Evolutionary conservation across 768 basidiomycete species (phyloP).

Genomic region (Leucogyrophana mollusca): DNA sequence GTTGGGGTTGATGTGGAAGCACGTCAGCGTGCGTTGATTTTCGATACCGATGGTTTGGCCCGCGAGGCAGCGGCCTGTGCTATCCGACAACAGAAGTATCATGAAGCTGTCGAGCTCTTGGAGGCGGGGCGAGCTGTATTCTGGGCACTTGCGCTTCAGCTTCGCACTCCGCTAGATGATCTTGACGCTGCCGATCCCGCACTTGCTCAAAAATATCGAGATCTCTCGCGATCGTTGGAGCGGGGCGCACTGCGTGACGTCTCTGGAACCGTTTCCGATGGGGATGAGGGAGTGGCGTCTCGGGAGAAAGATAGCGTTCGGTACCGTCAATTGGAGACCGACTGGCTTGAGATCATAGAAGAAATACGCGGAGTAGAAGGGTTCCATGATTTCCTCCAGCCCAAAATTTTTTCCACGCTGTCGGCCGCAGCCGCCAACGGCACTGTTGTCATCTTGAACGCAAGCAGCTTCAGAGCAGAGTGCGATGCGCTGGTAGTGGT

Average conservation of each 20-base stretch:
- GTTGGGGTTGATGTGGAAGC: too few species aligned
- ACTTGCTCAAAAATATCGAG: too few species aligned
- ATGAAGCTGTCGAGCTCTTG: slow-evolving; percentile 27
- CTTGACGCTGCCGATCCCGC: slow-evolving; percentile 18
- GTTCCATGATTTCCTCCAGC: slow-evolving; percentile 30
- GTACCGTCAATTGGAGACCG: slow-evolving; percentile 19
- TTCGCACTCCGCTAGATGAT: slow-evolving; percentile 22
- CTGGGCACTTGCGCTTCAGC: slow-evolving; percentile 32
- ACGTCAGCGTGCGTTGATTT: too few species aligned
- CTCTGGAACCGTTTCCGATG: slow-evolving; percentile 18
- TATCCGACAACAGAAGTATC: slow-evolving; percentile 17
- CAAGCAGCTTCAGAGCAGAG: too few species aligned
- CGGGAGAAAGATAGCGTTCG: slow-evolving; percentile 15
- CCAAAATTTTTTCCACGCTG: slow-evolving; percentile 21
- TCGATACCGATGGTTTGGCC: too few species aligned
- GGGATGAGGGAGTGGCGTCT: slow-evolving; percentile 5
- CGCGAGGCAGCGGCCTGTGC: slow-evolving; percentile 26
- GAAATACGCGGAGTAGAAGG: slow-evolving; percentile 30
- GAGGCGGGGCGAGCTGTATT: slow-evolving; percentile 32
- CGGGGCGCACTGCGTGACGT: slow-evolving; percentile 14
- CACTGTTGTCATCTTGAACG: slow-evolving; percentile 36
- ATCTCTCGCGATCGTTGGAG: too few species aligned
- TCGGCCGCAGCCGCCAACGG: slow-evolving; percentile 27
- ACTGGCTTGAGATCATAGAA: slow-evolving; percentile 22
- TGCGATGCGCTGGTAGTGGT: too few species aligned